These are phyloP conservation scores for Pseudoneurospora amorphoporcata DNA, from an alignment of 495 filamentous ascomycete genomes.

Conservation along the genomic window DNA sequence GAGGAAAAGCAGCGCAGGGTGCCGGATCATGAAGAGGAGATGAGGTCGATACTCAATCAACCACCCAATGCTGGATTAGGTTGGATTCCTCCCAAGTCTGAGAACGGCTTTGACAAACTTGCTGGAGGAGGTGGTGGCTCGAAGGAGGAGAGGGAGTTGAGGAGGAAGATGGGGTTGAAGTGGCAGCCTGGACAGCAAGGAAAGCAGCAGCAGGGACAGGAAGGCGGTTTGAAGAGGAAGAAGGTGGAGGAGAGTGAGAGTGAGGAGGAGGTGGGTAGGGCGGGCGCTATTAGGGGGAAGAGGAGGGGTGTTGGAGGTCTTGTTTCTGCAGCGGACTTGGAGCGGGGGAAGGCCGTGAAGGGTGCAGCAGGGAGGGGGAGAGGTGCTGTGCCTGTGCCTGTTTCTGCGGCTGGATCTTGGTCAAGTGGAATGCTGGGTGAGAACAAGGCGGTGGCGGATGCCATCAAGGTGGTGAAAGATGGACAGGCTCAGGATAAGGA, in stretches of 20 bases:
- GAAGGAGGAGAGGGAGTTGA: constrained; percentile 14
- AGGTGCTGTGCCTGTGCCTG: background rate
- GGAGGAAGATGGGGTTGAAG: constrained; percentile 23
- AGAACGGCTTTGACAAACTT: background rate
- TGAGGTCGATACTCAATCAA: constrained; percentile 11
- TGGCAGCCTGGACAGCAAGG: constrained; percentile 6
- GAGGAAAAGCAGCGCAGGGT: background rate
- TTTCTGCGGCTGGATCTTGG: no score
- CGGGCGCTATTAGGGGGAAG: constrained; percentile 41
- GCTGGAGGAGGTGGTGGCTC: background rate
- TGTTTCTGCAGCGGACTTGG: background rate
- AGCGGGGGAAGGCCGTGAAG: background rate
- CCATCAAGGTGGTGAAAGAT: background rate
- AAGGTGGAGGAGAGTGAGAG: constrained; percentile 33
- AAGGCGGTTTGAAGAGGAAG: constrained; percentile 8
- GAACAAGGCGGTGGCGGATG: background rate
- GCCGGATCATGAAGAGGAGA: constrained; percentile 14
- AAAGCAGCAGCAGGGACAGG: background rate
- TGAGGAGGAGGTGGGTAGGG: constrained; percentile 54
- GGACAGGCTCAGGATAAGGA: background rate
- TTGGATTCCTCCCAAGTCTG: constrained; percentile 4
- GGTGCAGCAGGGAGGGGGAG: background rate
- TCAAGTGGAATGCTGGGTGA: background rate
- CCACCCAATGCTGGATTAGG: constrained; percentile 33
- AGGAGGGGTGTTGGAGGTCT: background rate